Base-by-base conservation (phyloP, 2,329 filamentous ascomycete genomes). In the Harringtonia aguacate region DNA sequence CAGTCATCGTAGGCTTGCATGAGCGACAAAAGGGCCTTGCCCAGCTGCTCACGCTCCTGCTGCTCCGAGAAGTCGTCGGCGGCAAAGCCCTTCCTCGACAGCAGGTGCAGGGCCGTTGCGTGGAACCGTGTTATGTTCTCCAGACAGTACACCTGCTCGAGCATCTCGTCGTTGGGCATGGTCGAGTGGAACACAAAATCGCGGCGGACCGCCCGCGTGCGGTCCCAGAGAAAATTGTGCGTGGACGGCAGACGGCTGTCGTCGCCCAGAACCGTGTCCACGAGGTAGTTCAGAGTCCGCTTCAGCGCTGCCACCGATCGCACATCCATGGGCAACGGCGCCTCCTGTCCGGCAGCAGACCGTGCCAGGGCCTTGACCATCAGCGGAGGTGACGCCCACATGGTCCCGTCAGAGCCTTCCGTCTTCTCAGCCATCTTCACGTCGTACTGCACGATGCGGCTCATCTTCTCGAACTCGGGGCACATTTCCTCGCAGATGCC, bases 401-500 rank as follows among this genome's bases (percentile, higher is more conserved):
- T 57, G 2, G 65, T 70, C 5, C 65, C 62, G 30, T 48, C 46
- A 45, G 64, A 50, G 43, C 63, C 52, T 20, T 53, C 52, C 21
- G 67, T 65, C 52, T 75, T 79, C 53, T 82, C 78, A 8, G 73
- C 65, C 8, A 61, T 61, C 50, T 73, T 70, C 20, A 79, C 68
- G 48, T 81, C 75, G 52, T 69, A 64, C 55, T 82, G 76, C 39
- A 72, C 72, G 45, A 83, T 81, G 48, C 79, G 69, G 40, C 68
- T 74, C 29, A 80, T 70, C 56, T 74, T 75, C 56, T 84, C 79
- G 57, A 74, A 81, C 49, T 81, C 75, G 6, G 79, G 79, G 48
- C 79, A 84, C 79, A 82, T 83, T 22, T 80, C 75, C 52, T 82
- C 75, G 53, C 78, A 82, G 37, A 79, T 80, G 14, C 79, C 79